Evolutionary conservation across 2,329 filamentous ascomycete species (phyloP), one percentile per base, ranked within the genome.

Genomic region (Neonectria magnoliae): DNA sequence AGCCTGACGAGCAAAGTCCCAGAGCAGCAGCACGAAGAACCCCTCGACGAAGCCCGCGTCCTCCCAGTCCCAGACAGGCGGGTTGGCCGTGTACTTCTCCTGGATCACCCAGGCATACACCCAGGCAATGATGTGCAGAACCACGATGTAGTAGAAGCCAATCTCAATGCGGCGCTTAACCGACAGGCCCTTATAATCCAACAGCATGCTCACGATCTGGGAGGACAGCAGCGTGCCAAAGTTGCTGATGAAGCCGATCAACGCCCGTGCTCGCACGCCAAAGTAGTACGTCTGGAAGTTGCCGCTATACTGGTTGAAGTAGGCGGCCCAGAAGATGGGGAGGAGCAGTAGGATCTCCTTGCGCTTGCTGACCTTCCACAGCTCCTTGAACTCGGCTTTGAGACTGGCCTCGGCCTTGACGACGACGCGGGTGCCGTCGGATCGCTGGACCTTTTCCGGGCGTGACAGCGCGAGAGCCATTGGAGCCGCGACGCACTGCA

Each of bases 51-150:
- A 85, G 0, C 83, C 83, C 22, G 77, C 74, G 33, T 77, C 77
- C 1, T 74, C 69, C 79, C 81, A 83, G 57, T 84, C 81, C 41
- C 78, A 74, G 0, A 73, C 72, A 1, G 80, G 81, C 2, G 77
- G 79, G 63, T 74, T 79, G 1, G 76, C 73, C 0, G 81, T 84
- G 73, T 83, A 85, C 58, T 84, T 82, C 66, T 84, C 82, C 69
- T 86, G 83, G 6, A 86, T 75, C 5, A 86, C 81, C 85, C 84
- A 86, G 11, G 75, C 83, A 64, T 86, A 86, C 3, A 81, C 75
- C 84, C 84, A 87, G 1, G 84, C 80, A 20, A 82, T 67, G 20
- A 85, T 57, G 65, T 87, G 84, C 62, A 79, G 65, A 11, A 77
- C 66, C 5, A 84, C 73, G 5, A 84, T 79, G 45, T 83, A 85